Evolutionary conservation across 441 rosid species (phyloP).

Genomic region (Dalechampia spathulata): DNA sequence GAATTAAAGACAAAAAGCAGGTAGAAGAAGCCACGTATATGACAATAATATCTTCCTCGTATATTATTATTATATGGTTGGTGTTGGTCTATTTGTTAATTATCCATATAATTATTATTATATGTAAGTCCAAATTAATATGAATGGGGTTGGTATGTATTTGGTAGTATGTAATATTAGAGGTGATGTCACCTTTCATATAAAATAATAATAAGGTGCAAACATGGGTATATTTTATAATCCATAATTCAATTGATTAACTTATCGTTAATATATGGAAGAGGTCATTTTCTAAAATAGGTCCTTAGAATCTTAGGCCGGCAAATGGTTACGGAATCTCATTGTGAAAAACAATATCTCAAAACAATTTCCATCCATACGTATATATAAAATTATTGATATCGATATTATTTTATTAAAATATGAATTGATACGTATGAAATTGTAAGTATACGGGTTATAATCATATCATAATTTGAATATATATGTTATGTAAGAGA

Average conservation of each 20-base stretch:
- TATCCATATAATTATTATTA: neutral
- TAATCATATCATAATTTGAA: no score
- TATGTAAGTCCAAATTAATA: slow-evolving; percentile 13
- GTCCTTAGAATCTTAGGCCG: slow-evolving; percentile 46
- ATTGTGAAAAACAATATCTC: neutral
- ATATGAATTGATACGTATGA: no score
- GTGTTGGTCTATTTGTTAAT: neutral
- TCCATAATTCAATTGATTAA: neutral
- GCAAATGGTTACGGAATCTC: slow-evolving; percentile 38
- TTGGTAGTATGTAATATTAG: slow-evolving; percentile 7
- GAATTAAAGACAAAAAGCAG: slow-evolving; percentile 19
- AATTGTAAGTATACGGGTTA: no score
- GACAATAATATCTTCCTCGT: neutral
- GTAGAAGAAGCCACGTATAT: neutral
- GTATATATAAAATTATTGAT: no score
- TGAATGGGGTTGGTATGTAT: slow-evolving; percentile 32
- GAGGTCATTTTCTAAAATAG: slow-evolving; percentile 22
- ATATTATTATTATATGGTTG: slow-evolving; percentile 1
- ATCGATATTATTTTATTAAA: no score
- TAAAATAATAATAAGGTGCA: neutral
- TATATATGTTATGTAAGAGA: no score
- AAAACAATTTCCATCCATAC: no score
- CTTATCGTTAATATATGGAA: neutral
- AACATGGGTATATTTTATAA: no score
- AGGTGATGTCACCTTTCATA: slow-evolving; percentile 19